Percentiles rank a stretch among this genome's conserved stretches.
Evolutionary conservation across 305 asterid genomes (phyloP).

Genomic region (Fraxinus floribunda): DNA sequence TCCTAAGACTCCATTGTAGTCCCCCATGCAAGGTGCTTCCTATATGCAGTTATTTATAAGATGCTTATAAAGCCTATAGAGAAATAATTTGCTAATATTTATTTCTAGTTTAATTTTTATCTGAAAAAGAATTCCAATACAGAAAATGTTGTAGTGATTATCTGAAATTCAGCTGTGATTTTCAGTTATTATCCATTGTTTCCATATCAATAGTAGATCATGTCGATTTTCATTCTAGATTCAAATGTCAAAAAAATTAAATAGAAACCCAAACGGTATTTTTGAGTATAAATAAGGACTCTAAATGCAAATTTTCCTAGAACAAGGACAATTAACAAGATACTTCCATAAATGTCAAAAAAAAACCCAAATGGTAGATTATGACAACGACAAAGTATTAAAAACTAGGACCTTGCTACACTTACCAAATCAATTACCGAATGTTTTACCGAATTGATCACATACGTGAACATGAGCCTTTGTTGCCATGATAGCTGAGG

Average conservation of each 20-base stretch:
- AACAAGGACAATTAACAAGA: no score
- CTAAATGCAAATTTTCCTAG: no score
- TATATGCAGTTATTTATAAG: not conserved
- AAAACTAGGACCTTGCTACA: no score
- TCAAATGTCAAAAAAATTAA: not conserved
- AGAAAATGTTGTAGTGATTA: not conserved
- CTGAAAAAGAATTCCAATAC: not conserved
- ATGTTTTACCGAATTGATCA: no score
- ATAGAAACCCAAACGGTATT: not conserved
- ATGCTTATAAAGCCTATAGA: not conserved
- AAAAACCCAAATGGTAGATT: not conserved
- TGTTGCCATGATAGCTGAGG: not conserved
- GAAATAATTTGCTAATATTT: not conserved
- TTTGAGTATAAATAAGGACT: not conserved
- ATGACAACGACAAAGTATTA: not conserved
- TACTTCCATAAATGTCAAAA: no score
- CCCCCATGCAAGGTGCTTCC: not conserved
- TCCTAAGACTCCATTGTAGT: not conserved
- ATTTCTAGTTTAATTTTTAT: not conserved
- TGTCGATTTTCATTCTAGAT: not conserved
- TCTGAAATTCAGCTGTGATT: not conserved
- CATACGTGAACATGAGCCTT: not conserved
- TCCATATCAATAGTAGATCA: not conserved
- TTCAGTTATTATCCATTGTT: not conserved
- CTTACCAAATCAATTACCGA: no score